Percentiles rank a stretch among this genome's conserved stretches.
Conservation (phyloP, 179 eudicot genomes). For the Silene vulgaris region DNA sequence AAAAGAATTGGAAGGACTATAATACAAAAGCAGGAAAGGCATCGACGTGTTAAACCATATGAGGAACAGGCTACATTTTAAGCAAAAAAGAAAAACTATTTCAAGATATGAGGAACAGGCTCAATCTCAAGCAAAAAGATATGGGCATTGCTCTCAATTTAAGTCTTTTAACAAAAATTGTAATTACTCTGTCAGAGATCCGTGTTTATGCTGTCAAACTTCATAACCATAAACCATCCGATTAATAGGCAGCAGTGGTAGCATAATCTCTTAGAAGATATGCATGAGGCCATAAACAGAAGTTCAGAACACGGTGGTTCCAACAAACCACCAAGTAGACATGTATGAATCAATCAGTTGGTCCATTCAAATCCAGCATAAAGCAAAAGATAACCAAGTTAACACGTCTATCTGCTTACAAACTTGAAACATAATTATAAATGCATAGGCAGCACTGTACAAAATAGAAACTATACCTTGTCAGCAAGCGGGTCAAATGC, state of each 20-base stretch:
- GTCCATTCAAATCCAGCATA: background rate
- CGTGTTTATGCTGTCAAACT: conserved; percentile 1
- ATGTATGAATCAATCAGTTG: conserved; percentile 16
- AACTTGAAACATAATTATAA: background rate
- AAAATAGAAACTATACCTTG: conserved; percentile 49
- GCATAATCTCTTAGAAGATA: background rate
- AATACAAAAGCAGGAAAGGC: background rate
- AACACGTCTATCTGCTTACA: background rate
- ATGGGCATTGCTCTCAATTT: background rate
- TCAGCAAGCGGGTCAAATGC: conserved; percentile 97
- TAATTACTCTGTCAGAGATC: background rate
- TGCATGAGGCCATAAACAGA: background rate
- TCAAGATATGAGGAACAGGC: background rate
- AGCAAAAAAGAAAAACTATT: too few relatives aligned
- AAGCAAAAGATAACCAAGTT: background rate
- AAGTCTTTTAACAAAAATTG: too few relatives aligned
- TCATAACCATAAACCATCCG: background rate
- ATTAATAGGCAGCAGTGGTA: conserved; percentile 16
- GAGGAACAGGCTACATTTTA: too few relatives aligned
- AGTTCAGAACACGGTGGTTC: conserved; percentile 6
- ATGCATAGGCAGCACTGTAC: background rate
- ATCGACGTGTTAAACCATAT: too few relatives aligned
- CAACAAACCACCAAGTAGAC: conserved; percentile 3
- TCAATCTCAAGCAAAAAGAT: conserved; percentile 4
- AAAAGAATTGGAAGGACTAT: background rate